Conservation (phyloP, 164 flowering plant genomes). For the Platanus orientalis region DNA sequence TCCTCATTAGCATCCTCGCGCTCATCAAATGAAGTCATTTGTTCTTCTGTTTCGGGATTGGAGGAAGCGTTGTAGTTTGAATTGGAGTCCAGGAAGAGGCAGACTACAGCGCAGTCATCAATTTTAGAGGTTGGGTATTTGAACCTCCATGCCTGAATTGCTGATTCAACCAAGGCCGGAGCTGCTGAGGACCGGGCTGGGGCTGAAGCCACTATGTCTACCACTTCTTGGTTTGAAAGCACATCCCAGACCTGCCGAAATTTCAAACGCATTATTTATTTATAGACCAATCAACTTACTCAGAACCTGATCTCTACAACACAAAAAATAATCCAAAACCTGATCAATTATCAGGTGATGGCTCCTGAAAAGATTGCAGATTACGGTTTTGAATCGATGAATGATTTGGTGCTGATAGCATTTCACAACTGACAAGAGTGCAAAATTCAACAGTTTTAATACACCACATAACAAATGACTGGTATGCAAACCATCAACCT, state of each 20-base stretch:
- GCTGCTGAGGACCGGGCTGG: constrained; percentile 66
- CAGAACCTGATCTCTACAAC: no score
- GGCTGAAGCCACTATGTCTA: constrained; percentile 73
- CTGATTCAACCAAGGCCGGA: constrained; percentile 70
- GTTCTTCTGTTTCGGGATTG: constrained; percentile 18
- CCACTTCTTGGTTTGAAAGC: constrained; percentile 87
- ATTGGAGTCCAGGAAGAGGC: constrained; percentile 67
- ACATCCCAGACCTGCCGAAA: constrained; percentile 88
- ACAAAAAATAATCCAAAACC: no score
- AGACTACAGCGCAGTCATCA: constrained; percentile 96
- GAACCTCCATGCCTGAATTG: constrained; percentile 79
- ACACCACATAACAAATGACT: no score
- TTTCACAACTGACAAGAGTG: no score
- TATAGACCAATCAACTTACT: no score
- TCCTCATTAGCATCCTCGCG: constrained; percentile 13
- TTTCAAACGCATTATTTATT: background rate
- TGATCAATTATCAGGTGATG: no score
- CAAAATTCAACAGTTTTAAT: no score
- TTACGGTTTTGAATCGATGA: no score
- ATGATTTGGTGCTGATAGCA: no score
- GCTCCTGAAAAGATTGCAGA: no score
- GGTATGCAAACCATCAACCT: no score
- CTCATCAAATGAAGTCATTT: no score
- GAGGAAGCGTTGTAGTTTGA: constrained; percentile 25
- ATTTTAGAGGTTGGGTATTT: constrained; percentile 92